Conservation (phyloP, 2,329 filamentous ascomycete genomes). For the Hypomyces rosellus region DNA sequence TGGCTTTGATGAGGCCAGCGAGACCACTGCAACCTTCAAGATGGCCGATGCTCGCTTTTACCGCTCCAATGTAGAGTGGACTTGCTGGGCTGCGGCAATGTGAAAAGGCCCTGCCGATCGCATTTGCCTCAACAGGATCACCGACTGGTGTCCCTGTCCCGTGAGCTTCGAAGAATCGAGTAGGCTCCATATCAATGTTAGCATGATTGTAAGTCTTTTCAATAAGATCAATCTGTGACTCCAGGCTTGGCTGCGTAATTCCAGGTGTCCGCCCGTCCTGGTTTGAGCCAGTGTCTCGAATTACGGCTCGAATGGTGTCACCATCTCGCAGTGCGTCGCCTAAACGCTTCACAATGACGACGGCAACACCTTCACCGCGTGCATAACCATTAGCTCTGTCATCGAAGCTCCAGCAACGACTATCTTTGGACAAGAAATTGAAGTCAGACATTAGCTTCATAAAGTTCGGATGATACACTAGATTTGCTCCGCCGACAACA, state of each 20-base stretch:
- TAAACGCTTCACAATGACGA: neutral
- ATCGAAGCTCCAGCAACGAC: constrained; percentile 2
- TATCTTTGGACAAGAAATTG: constrained; percentile 24
- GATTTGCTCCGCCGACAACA: constrained; percentile 2
- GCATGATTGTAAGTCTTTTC: neutral
- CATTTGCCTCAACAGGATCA: constrained; percentile 33
- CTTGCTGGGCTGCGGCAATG: neutral
- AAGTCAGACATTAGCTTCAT: constrained; percentile 36
- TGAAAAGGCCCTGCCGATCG: constrained; percentile 30
- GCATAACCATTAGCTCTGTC: constrained; percentile 2
- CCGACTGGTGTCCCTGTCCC: neutral
- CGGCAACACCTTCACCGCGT: constrained; percentile 3
- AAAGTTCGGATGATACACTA: constrained; percentile 13
- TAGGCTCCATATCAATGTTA: neutral
- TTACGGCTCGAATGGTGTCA: constrained; percentile 1
- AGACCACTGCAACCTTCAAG: constrained; percentile 23
- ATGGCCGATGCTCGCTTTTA: constrained; percentile 16
- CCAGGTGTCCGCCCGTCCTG: constrained; percentile 1
- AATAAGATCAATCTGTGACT: neutral
- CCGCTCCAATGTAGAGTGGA: constrained; percentile 1
- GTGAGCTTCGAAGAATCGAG: constrained; percentile 4
- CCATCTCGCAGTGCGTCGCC: neutral
- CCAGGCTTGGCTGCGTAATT: neutral
- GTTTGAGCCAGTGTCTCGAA: neutral
- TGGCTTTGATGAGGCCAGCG: constrained; percentile 22